phyloP scores from a whole-genome alignment of 768 basidiomycete genomes.

The Pulveroboletus frians region DNA sequence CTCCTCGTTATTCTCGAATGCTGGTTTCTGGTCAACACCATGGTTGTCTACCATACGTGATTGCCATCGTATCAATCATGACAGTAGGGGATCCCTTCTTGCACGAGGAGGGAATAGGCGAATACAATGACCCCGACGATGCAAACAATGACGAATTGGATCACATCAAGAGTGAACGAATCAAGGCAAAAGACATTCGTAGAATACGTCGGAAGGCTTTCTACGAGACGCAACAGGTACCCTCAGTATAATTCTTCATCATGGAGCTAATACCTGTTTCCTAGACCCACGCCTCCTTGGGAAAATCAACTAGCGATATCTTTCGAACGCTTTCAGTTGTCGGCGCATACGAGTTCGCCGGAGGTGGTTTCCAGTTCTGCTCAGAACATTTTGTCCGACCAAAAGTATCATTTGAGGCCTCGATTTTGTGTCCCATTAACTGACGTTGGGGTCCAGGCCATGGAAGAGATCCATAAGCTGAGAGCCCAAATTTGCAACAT shows the following conservation, averaged over 20 bases:
- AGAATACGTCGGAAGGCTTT: slow-evolving; percentile 68
- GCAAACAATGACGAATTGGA: slow-evolving; percentile 36
- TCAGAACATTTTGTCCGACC: slow-evolving; percentile 81
- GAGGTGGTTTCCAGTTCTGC: slow-evolving; percentile 78
- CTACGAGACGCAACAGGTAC: slow-evolving; percentile 76
- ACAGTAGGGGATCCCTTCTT: slow-evolving; percentile 96
- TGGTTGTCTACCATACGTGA: slow-evolving; percentile 86
- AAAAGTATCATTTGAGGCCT: slow-evolving; percentile 52
- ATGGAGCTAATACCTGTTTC: neutral
- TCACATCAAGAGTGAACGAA: slow-evolving; percentile 43
- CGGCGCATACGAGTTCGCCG: slow-evolving; percentile 92
- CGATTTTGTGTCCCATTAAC: neutral
- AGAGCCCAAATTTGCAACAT: slow-evolving; percentile 85
- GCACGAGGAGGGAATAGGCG: slow-evolving; percentile 64
- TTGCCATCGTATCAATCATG: slow-evolving; percentile 84
- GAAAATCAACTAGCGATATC: slow-evolving; percentile 75
- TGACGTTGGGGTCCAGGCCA: slow-evolving; percentile 53
- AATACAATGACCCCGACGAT: slow-evolving; percentile 37
- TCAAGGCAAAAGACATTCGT: slow-evolving; percentile 51
- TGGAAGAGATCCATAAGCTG: slow-evolving; percentile 98
- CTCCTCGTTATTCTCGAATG: slow-evolving; percentile 95
- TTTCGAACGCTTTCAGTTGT: slow-evolving; percentile 90
- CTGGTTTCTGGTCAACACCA: slow-evolving; percentile 81
- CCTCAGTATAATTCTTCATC: slow-evolving; percentile 11
- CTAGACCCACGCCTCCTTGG: slow-evolving; percentile 75